These are phyloP conservation scores for Hyaloscypha hepaticicola DNA, from an alignment of 495 filamentous ascomycete species.

Conservation along the genomic window DNA sequence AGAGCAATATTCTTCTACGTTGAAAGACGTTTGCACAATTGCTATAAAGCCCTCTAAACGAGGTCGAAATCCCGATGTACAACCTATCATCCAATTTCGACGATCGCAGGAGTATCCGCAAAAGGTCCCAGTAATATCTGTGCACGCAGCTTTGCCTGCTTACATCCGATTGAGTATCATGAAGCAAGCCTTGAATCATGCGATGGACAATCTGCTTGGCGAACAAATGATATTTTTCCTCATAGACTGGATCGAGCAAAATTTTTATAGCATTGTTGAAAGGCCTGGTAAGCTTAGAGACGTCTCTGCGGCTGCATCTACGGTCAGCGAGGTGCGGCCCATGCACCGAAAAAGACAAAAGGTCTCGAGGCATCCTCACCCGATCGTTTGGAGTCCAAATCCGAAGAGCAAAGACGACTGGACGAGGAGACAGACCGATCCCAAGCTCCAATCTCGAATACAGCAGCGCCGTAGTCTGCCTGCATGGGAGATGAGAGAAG, in stretches of 20 bases:
- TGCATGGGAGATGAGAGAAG: slow-evolving; percentile 80
- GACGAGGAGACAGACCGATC: slow-evolving; percentile 44
- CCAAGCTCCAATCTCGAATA: slow-evolving; percentile 69
- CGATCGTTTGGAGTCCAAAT: slow-evolving; percentile 46
- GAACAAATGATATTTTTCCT: slow-evolving; percentile 88
- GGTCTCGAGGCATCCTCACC: slow-evolving; percentile 50
- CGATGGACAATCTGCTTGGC: slow-evolving; percentile 65
- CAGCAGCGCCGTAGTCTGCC: slow-evolving; percentile 69
- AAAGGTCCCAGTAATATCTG: slow-evolving; percentile 69
- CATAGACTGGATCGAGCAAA: slow-evolving; percentile 83
- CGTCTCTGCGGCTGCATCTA: slow-evolving; percentile 67
- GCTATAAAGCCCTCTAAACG: slow-evolving; percentile 46
- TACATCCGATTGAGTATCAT: slow-evolving; percentile 91
- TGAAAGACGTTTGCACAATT: slow-evolving; percentile 63
- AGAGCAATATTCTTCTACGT: slow-evolving; percentile 56
- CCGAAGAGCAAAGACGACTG: slow-evolving; percentile 45
- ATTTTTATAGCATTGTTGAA: slow-evolving; percentile 73
- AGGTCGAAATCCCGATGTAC: slow-evolving; percentile 41
- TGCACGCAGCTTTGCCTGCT: slow-evolving; percentile 72
- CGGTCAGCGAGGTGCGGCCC: slow-evolving; percentile 48
- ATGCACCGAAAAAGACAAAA: slow-evolving; percentile 33
- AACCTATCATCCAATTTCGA: slow-evolving; percentile 50
- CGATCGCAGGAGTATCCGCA: slow-evolving; percentile 65
- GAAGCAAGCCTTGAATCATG: slow-evolving; percentile 69
- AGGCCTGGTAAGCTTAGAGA: slow-evolving; percentile 80